These are phyloP conservation scores for Penicillium sclerotigenum DNA, from an alignment of 2,329 filamentous ascomycete species.

Conservation along the genomic window DNA sequence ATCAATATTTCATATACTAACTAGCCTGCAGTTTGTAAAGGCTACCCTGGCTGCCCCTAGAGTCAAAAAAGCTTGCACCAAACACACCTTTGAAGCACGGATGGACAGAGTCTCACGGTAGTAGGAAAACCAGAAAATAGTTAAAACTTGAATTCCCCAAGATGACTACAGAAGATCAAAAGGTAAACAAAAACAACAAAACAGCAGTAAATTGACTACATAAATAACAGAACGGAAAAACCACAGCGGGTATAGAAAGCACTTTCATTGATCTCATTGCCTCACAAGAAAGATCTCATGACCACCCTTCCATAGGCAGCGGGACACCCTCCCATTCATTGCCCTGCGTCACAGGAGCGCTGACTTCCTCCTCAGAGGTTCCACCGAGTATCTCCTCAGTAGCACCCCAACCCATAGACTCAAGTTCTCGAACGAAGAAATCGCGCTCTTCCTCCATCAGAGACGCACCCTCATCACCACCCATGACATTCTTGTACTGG, in stretches of 20 bases:
- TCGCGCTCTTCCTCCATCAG: conserved; percentile 70
- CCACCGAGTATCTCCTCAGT: conserved; percentile 36
- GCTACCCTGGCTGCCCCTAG: neutral
- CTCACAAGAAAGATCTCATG: neutral
- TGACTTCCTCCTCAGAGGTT: conserved; percentile 5
- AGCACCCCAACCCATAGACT: conserved; percentile 60
- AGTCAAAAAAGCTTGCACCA: neutral
- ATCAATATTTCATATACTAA: too few species aligned
- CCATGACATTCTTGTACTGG: conserved; percentile 74
- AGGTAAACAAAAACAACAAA: neutral
- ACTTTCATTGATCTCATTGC: conserved; percentile 9
- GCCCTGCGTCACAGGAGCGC: conserved; percentile 9
- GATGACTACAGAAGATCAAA: neutral
- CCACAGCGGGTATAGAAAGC: conserved; percentile 1
- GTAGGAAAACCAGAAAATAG: neutral
- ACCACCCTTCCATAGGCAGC: conserved; percentile 36
- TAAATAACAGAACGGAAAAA: neutral
- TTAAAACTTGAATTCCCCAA: neutral
- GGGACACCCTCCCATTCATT: conserved; percentile 39
- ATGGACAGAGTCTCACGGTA: neutral
- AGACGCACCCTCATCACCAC: conserved; percentile 45
- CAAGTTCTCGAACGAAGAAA: conserved; percentile 74
- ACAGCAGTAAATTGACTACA: neutral
- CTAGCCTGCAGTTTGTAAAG: too few species aligned
- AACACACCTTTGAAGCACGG: neutral